A percentile compares a stretch with the other conserved stretches of the same genome.
Evolutionary conservation across 2,329 filamentous ascomycete species (phyloP).

Genomic region (Apiospora kogelbergensis): DNA sequence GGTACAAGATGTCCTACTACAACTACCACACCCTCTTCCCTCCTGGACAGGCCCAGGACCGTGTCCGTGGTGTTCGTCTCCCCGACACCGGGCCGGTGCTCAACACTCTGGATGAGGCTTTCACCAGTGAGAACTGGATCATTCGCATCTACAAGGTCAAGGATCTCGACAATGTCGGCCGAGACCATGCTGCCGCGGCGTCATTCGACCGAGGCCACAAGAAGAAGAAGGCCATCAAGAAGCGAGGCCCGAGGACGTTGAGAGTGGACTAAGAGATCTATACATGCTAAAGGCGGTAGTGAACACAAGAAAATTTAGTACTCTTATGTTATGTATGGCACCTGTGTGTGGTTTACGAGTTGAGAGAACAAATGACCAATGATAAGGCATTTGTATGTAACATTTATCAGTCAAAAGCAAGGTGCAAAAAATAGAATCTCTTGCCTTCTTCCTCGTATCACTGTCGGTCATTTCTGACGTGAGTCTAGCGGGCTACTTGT

Average conservation of each 20-base stretch:
- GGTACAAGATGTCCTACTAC: slow-evolving; percentile 99
- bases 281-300: not conserved
- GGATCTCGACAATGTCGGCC: slow-evolving; percentile 92
- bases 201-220: slow-evolving; percentile 79
- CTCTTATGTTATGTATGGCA: not conserved
- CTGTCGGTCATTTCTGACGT: not conserved
- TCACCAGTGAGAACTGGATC: slow-evolving; percentile 99
- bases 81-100: slow-evolving; percentile 85
- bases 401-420: not conserved
- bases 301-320: not conserved
- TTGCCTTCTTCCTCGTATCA: not conserved
- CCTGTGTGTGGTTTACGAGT: not conserved
- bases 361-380: not conserved
- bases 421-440: not conserved
- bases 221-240: slow-evolving; percentile 76
- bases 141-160: slow-evolving; percentile 99
- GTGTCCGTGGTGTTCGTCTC: slow-evolving; percentile 78
- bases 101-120: slow-evolving; percentile 91
- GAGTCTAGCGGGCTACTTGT: not conserved
- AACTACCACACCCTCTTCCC: slow-evolving; percentile 94
- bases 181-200: slow-evolving; percentile 72
- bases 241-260: slow-evolving; percentile 69
- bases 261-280: slow-evolving; percentile 62
- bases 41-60: slow-evolving; percentile 83
- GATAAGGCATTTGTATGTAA: slow-evolving; percentile 4